Evolutionary conservation across 1,139 yeast genomes (phyloP).

Genomic region (Kodamaea ohmeri): DNA sequence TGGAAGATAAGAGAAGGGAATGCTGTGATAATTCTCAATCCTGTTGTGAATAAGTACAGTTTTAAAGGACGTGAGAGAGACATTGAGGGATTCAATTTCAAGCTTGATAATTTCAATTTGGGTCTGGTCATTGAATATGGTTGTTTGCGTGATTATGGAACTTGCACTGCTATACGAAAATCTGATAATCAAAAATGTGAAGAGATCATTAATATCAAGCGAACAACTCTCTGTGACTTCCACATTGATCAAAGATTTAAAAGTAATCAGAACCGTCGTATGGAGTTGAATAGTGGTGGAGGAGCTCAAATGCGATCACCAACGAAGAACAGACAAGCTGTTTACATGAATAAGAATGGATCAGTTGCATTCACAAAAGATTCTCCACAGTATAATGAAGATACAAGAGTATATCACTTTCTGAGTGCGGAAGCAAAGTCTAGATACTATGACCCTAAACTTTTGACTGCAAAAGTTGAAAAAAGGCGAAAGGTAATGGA

Average conservation of each 20-base stretch:
- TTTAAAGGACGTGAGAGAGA: slow-evolving; percentile 12
- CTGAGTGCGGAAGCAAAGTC: slow-evolving; percentile 27
- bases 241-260: slow-evolving; percentile 64
- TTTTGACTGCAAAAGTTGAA: slow-evolving; percentile 35
- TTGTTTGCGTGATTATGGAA: slow-evolving; percentile 62
- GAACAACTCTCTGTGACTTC: slow-evolving; percentile 60
- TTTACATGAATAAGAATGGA: slow-evolving; percentile 21
- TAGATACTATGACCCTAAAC: slow-evolving; percentile 46
- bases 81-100: slow-evolving; percentile 53
- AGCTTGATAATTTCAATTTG: slow-evolving; percentile 46
- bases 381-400: slow-evolving; percentile 24
- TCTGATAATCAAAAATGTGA: slow-evolving; percentile 52
- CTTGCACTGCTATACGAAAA: slow-evolving; percentile 52
- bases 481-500: slow-evolving; percentile 33
- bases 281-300: slow-evolving; percentile 73
- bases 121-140: slow-evolving; percentile 72
- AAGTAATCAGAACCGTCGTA: slow-evolving; percentile 54
- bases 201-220: slow-evolving; percentile 54
- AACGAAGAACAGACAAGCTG: slow-evolving; percentile 22
- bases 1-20: slow-evolving; percentile 78
- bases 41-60: slow-evolving; percentile 41
- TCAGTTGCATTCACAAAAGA: slow-evolving; percentile 10
- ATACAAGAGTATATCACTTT: slow-evolving; percentile 21
- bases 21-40: slow-evolving; percentile 71
- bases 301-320: slow-evolving; percentile 47